These are phyloP conservation scores for Xerocomus potaroensis DNA, from an alignment of 768 basidiomycete genomes.

Conservation along the genomic window DNA sequence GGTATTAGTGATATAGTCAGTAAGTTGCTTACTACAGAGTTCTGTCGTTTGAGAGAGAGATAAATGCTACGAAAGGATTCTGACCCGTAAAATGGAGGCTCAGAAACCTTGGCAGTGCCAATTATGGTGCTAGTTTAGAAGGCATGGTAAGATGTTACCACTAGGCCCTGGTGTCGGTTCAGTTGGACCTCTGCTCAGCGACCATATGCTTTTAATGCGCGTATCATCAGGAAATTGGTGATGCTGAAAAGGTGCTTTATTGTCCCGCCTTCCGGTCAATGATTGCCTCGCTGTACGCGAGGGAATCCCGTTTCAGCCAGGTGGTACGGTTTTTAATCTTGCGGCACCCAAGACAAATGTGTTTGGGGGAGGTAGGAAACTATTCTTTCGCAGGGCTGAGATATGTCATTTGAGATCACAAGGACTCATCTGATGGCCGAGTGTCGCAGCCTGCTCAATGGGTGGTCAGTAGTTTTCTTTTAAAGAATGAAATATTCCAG, in stretches of 20 bases:
- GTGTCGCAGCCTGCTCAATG: conserved; percentile 87
- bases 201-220: conserved; percentile 68
- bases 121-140: conserved; percentile 62
- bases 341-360: conserved; percentile 89
- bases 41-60: background rate
- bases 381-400: conserved; percentile 7
- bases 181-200: conserved; percentile 39
- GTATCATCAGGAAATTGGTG: conserved; percentile 77
- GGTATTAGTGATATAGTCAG: conserved; percentile 62
- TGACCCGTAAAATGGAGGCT: conserved; percentile 59
- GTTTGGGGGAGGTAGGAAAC: conserved; percentile 57
- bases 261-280: conserved; percentile 79
- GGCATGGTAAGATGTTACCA: conserved; percentile 37
- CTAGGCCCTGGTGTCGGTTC: background rate
- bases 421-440: conserved; percentile 40
- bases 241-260: conserved; percentile 37
- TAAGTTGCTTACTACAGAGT: conserved; percentile 4
- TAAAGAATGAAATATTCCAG: background rate
- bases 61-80: conserved; percentile 30
- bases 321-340: conserved; percentile 77
- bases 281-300: conserved; percentile 78
- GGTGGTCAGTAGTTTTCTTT: conserved; percentile 48
- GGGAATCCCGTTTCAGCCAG: conserved; percentile 76
- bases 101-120: conserved; percentile 59
- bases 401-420: conserved; percentile 42